Base-by-base conservation (phyloP, 2,329 filamentous ascomycete species). In the Colletotrichum sp. region DNA sequence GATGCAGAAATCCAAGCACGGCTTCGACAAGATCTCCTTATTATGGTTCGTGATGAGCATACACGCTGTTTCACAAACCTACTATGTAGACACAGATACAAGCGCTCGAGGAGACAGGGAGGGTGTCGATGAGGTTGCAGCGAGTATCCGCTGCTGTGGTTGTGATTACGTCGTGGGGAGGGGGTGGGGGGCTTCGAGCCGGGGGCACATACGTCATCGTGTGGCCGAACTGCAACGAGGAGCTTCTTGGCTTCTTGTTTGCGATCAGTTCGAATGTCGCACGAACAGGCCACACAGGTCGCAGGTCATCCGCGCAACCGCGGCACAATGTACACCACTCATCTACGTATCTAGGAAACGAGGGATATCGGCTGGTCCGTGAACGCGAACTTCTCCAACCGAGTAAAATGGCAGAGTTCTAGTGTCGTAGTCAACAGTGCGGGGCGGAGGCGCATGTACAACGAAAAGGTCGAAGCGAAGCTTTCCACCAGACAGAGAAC, bases 191-290 rank as follows among this genome's bases (percentile, higher is more conserved):
- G 44, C 36, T 66, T 49, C 12, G 16, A 28, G 18, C 32, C 32
- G 60, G 15, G 36, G n/a, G 32, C 34, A 49, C 15, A 34, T 75
- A 75, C 72, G 72, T 75, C 72, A 75, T 72, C 15, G 34, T 15
- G 12, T 49, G 52, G 49, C 34, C 30, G 60, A 60, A 30, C 49
- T 59, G 60, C 36, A 49, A 52, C 21, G 30, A 21, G 24, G 30
- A 21, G 18, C 36, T 36, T 60, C 72, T 74, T 71, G 68, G 68
- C 62, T 52, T 75, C 26, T 24, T 36, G 49, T 52, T 28, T 24
- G 68, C 59, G 49, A 57, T 28, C 49, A 71, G 32, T 18, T 49
- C 24, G 16, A 28, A 34, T 26, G n/a, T n/a, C 7, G 32, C 24
- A 12, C 21, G 13, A 59, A 59, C 24, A 28, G n/a, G 44, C 24